Percentiles rank a stretch among this genome's conserved stretches.
Evolutionary conservation across 2,329 filamentous ascomycete species (phyloP).

Genomic region (Xylaria sp.): DNA sequence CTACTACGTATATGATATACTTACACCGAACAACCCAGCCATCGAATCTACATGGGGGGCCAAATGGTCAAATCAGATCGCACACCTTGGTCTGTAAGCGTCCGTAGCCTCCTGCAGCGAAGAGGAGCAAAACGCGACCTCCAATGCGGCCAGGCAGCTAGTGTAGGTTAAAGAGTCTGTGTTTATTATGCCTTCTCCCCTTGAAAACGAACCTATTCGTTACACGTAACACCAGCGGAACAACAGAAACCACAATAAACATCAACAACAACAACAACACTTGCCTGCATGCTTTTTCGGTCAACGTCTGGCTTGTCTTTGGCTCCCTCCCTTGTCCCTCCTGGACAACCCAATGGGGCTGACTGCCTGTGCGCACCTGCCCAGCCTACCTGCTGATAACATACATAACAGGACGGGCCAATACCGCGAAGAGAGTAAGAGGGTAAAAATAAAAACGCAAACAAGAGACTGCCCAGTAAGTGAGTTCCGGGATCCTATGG

Average conservation of each 20-base stretch:
- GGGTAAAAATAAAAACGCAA: background rate
- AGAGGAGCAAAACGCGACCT: slow-evolving; percentile 27
- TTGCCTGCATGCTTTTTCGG: slow-evolving; percentile 18
- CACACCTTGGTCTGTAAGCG: slow-evolving; percentile 16
- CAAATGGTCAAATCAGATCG: slow-evolving; percentile 9
- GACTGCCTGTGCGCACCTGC: background rate
- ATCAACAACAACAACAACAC: background rate
- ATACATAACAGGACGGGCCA: slow-evolving; percentile 5
- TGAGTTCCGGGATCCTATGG: background rate
- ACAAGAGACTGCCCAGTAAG: background rate
- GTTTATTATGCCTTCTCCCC: background rate
- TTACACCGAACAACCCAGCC: slow-evolving; percentile 12
- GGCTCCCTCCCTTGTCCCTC: background rate
- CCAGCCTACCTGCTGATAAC: slow-evolving; percentile 12
- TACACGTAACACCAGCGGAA: background rate
- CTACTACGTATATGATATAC: background rate
- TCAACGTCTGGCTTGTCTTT: slow-evolving; percentile 24
- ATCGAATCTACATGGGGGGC: background rate
- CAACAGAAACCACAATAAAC: background rate
- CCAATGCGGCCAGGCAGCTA: slow-evolving; percentile 25
- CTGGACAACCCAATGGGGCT: slow-evolving; percentile 1
- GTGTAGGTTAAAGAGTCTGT: background rate
- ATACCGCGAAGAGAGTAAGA: background rate
- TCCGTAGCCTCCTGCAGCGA: slow-evolving; percentile 17
- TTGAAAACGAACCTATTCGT: background rate